Evolutionary conservation across 2,329 filamentous ascomycete species (phyloP).

Genomic region (Hypomyces perniciosus): DNA sequence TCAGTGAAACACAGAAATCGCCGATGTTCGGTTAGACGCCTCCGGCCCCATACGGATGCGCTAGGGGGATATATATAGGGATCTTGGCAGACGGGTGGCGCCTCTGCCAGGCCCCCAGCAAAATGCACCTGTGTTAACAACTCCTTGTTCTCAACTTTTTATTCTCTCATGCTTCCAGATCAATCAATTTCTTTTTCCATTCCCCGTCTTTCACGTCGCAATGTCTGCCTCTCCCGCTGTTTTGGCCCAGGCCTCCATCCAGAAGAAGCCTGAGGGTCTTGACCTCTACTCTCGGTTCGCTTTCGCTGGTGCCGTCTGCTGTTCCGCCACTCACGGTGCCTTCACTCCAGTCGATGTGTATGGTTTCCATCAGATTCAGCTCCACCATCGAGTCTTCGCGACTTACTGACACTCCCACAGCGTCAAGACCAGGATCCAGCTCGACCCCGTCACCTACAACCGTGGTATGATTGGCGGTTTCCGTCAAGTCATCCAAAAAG

Average conservation of each 20-base stretch:
- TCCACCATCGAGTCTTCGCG: not conserved
- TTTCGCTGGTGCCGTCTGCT: constrained; percentile 88
- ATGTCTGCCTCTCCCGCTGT: constrained; percentile 6
- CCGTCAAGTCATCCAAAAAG: constrained; percentile 68
- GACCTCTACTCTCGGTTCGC: constrained; percentile 83
- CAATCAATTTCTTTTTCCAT: not conserved
- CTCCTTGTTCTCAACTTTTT: not conserved
- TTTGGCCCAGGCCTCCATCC: constrained; percentile 19
- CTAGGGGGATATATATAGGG: no score
- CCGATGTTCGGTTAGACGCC: no score
- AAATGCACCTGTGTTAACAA: no score
- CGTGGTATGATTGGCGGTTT: constrained; percentile 73
- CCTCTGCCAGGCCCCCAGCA: no score
- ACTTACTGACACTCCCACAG: constrained; percentile 36
- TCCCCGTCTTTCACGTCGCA: not conserved
- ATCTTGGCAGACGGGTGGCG: no score
- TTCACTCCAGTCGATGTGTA: constrained; percentile 96
- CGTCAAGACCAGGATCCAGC: constrained; percentile 85
- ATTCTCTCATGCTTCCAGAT: not conserved
- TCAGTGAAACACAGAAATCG: no score
- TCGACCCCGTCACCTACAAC: constrained; percentile 79
- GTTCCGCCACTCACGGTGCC: constrained; percentile 84
- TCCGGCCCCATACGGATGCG: no score
- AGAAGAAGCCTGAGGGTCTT: constrained; percentile 34
- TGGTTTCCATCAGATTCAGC: constrained; percentile 22